These are phyloP conservation scores for Cercis canadensis DNA, from an alignment of 306 rosid genomes.

Conservation along the genomic window DNA sequence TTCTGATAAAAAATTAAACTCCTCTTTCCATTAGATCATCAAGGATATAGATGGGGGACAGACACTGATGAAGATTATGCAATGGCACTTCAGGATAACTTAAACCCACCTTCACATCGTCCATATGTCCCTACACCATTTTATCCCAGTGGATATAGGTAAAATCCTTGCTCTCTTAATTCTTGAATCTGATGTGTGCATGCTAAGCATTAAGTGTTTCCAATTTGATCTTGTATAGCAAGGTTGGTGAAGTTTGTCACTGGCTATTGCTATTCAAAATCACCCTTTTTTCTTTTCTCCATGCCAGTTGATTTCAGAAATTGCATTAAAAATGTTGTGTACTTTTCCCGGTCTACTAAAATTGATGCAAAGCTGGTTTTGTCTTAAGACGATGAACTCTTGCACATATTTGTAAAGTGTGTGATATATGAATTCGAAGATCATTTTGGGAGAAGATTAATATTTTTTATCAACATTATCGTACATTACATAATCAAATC, in stretches of 20 bases:
- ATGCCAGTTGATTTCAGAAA: slow-evolving; percentile 7
- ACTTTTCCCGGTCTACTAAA: slow-evolving; percentile 1
- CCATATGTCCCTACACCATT: slow-evolving; percentile 55
- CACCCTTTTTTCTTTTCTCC: neutral
- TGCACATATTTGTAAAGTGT: neutral
- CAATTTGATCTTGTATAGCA: too few relatives aligned
- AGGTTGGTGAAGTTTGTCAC: too few relatives aligned
- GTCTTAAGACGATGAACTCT: neutral
- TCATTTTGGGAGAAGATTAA: too few relatives aligned
- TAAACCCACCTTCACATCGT: slow-evolving; percentile 57
- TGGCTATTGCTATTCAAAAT: slow-evolving; percentile 12
- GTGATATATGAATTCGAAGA: too few relatives aligned
- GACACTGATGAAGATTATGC: slow-evolving; percentile 58
- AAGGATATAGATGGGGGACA: slow-evolving; percentile 62
- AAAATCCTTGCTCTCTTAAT: slow-evolving; percentile 17
- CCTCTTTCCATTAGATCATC: slow-evolving; percentile 31
- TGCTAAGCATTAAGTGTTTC: slow-evolving; percentile 24
- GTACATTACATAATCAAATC: neutral
- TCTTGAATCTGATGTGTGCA: slow-evolving; percentile 4
- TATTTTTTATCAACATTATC: neutral
- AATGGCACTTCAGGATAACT: slow-evolving; percentile 52
- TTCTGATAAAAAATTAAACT: slow-evolving; percentile 12
- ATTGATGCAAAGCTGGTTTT: neutral
- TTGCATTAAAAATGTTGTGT: neutral
- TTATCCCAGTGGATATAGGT: slow-evolving; percentile 64